phyloP scores from a whole-genome alignment of 2,329 filamentous ascomycete species.

The Fusarium sp. region DNA sequence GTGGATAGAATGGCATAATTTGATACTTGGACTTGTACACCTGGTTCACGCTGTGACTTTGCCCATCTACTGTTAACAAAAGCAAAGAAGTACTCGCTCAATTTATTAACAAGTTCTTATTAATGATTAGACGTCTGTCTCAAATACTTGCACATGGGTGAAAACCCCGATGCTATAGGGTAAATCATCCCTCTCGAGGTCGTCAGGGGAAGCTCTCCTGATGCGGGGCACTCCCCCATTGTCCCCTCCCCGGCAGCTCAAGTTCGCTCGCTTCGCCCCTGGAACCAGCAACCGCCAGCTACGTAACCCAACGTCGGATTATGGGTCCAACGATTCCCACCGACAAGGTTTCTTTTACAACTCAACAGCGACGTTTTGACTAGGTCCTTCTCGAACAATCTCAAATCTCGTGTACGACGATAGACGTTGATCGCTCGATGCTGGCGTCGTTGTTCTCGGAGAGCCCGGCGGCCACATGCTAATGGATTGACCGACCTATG shows the following conservation, averaged over 20 bases:
- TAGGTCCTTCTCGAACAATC: not conserved
- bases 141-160: slow-evolving; percentile 1
- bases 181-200: slow-evolving; percentile 6
- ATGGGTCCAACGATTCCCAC: not conserved
- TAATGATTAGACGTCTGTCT: not conserved
- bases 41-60: not conserved
- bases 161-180: slow-evolving; percentile 22
- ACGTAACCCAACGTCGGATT: slow-evolving; percentile 17
- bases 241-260: not conserved
- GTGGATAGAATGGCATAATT: not conserved
- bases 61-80: not conserved
- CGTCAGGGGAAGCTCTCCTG: slow-evolving; percentile 8
- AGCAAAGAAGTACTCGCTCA: not conserved
- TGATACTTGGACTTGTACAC: not conserved
- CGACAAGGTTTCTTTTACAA: slow-evolving; percentile 15
- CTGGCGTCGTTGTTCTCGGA: slow-evolving; percentile 16
- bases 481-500: slow-evolving; percentile 28
- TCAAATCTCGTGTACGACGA: not conserved
- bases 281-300: slow-evolving; percentile 16
- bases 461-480: slow-evolving; percentile 33
- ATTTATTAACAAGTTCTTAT: not conserved
- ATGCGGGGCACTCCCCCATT: slow-evolving; percentile 26
- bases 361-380: not conserved
- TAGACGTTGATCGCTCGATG: slow-evolving; percentile 16
- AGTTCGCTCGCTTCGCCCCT: not conserved